Conservation (phyloP, 495 filamentous ascomycete species). For the Aspergillus wentii region DNA sequence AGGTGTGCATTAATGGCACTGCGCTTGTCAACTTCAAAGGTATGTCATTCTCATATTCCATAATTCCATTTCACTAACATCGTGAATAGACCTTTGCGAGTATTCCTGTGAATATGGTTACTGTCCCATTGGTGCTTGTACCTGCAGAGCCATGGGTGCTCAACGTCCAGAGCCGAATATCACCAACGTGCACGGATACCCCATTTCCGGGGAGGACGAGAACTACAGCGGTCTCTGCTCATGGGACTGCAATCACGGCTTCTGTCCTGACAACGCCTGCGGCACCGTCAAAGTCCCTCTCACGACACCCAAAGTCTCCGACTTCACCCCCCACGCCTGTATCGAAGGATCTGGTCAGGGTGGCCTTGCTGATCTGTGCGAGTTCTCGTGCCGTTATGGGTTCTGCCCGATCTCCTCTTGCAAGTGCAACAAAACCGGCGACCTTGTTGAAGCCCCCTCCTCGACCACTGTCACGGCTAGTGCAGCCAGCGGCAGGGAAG, state of each 20-base stretch:
- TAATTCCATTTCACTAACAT: too few relatives aligned
- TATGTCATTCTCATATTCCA: too few relatives aligned
- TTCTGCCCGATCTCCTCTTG: neutral
- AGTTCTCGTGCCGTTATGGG: neutral
- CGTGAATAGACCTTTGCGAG: constrained; percentile 1
- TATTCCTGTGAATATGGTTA: neutral
- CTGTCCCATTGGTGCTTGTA: constrained; percentile 1
- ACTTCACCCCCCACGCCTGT: neutral
- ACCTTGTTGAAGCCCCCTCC: neutral
- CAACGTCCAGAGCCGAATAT: neutral
- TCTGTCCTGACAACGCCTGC: neutral
- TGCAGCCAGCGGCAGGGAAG: neutral
- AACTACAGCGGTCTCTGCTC: neutral
- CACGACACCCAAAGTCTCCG: neutral
- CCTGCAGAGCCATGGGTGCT: neutral
- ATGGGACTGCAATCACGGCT: neutral
- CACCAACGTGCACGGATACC: neutral
- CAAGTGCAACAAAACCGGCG: neutral
- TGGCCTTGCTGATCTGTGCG: neutral
- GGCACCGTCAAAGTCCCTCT: neutral
- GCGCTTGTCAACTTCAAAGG: neutral
- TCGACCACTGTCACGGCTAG: neutral
- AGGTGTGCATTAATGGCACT: constrained; percentile 1
- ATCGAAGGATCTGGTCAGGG: neutral
- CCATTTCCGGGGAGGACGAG: neutral